phyloP scores from a whole-genome alignment of 352 stramenopile species.

The Blastocystis sp. region DNA sequence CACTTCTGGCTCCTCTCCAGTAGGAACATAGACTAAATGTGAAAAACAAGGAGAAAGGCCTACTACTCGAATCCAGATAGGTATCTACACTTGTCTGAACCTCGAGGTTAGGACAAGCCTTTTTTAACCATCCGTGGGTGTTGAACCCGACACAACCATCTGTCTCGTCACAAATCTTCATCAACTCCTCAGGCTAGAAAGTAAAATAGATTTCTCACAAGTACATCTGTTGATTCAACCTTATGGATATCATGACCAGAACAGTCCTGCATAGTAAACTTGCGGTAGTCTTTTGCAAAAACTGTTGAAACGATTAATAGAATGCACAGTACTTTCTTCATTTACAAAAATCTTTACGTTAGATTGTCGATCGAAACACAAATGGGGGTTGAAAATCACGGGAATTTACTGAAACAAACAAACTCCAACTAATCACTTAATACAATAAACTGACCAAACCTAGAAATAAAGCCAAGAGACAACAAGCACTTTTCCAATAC shows the following conservation, averaged over 20 bases:
- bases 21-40: conserved; percentile 38
- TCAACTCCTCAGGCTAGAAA: conserved; percentile 35
- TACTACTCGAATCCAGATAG: conserved; percentile 38
- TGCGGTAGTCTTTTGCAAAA: conserved; percentile 36
- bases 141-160: conserved; percentile 64
- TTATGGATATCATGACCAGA: conserved; percentile 53
- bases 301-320: not conserved
- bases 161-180: conserved; percentile 59
- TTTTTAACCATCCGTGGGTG: conserved; percentile 65
- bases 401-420: not conserved
- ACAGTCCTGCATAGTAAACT: conserved; percentile 12
- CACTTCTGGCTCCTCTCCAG: conserved; percentile 54
- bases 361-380: not conserved
- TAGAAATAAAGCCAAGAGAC: not conserved
- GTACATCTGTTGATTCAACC: not conserved
- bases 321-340: conserved; percentile 17
- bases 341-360: not conserved
- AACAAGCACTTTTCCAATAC: not conserved
- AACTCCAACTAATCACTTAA: conserved; percentile 34
- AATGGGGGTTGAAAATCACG: not conserved
- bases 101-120: not conserved
- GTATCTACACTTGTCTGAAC: not conserved
- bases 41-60: not conserved
- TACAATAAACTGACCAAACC: not conserved
- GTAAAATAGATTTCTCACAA: not conserved